Percentiles rank a stretch among this genome's conserved stretches.
These are phyloP conservation scores for Parastagonospora nodorum DNA, from an alignment of 2,329 filamentous ascomycete genomes.

Conservation along the genomic window DNA sequence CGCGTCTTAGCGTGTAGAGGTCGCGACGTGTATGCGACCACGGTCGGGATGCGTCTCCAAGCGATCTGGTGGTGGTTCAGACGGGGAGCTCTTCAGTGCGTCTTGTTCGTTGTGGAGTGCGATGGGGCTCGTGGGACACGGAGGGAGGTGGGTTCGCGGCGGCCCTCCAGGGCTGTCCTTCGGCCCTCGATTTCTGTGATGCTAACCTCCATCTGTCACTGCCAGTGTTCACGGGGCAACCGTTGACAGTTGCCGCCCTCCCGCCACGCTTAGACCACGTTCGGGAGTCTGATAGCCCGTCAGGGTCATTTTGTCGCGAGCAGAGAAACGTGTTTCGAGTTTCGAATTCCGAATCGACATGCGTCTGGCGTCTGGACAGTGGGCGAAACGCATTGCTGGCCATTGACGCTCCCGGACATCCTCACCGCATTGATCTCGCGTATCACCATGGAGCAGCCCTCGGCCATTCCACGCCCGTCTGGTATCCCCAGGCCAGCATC, in stretches of 20 bases:
- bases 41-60: not conserved
- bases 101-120: constrained; percentile 8
- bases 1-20: constrained; percentile 19
- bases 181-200: too few relatives aligned
- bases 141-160: too few relatives aligned
- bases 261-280: constrained; percentile 14
- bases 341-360: not conserved
- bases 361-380: not conserved
- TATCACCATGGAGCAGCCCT: constrained; percentile 39
- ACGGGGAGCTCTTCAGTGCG: constrained; percentile 4
- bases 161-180: too few relatives aligned
- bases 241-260: not conserved
- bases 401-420: too few relatives aligned
- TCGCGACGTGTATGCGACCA: constrained; percentile 17
- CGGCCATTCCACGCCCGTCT: constrained; percentile 36
- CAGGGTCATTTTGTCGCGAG: too few relatives aligned
- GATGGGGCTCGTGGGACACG: not conserved
- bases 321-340: too few relatives aligned
- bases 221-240: constrained; percentile 12
- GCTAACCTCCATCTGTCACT: not conserved
- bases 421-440: not conserved
- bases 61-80: constrained; percentile 2
- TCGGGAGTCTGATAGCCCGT: not conserved
- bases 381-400: too few relatives aligned
- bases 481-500: constrained; percentile 53